A percentile compares a stretch with the other conserved stretches of the same genome.
phyloP scores from a whole-genome alignment of 225 moss, liverwort and hornwort species.

The Rhytidiadelphus loreus region DNA sequence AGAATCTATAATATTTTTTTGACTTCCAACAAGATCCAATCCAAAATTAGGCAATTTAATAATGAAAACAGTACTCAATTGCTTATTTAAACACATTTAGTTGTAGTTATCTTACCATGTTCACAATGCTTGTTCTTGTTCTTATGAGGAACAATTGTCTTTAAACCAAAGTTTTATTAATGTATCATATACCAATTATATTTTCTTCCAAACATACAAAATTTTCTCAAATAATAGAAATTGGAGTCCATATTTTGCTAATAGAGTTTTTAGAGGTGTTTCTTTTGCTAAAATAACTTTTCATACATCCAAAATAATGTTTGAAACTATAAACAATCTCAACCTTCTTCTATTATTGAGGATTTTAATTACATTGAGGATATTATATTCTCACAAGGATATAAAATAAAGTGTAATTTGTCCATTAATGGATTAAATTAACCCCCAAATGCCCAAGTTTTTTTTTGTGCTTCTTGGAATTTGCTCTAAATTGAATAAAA shows the following conservation, averaged over 20 bases:
- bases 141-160: not conserved
- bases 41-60: not conserved
- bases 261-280: not conserved
- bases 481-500: too few species aligned
- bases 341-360: not conserved
- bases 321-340: not conserved
- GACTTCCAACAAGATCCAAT: not conserved
- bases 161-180: not conserved
- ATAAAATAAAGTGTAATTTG: not conserved
- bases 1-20: rapidly evolving
- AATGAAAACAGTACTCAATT: rapidly evolving
- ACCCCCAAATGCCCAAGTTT: too few species aligned
- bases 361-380: not conserved
- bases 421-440: not conserved
- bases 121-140: not conserved
- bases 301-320: too few species aligned
- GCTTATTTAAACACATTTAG: not conserved
- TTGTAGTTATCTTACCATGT: not conserved
- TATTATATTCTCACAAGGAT: not conserved
- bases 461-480: too few species aligned
- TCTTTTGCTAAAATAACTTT: not conserved
- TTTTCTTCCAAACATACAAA: rapidly evolving
- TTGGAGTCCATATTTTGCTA: not conserved
- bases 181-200: not conserved
- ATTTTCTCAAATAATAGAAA: not conserved